Percentiles rank a stretch among this genome's conserved stretches.
These are phyloP conservation scores for Stephania japonica DNA, from an alignment of 164 flowering plant species.

Conservation along the genomic window DNA sequence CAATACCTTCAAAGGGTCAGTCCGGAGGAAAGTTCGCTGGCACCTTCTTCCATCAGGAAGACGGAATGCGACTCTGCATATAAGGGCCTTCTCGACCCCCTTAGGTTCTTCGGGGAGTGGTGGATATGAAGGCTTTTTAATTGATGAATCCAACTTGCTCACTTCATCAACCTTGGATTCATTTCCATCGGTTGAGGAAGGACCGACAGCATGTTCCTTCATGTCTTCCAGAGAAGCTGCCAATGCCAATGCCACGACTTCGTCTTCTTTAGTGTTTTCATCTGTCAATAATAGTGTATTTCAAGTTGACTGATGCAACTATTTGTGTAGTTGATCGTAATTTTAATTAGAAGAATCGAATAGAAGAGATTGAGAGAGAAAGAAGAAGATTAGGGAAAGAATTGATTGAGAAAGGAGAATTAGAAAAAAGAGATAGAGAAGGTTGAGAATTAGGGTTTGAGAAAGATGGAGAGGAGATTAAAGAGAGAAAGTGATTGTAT, in stretches of 20 bases:
- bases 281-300: slow-evolving; percentile 11
- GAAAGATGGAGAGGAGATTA: too few species aligned
- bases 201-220: slow-evolving; percentile 20
- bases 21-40: slow-evolving; percentile 74
- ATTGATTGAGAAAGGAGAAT: too few species aligned
- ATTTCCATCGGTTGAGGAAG: slow-evolving; percentile 15
- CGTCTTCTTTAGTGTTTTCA: slow-evolving; percentile 44
- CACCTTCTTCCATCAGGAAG: slow-evolving; percentile 92
- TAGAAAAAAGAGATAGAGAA: too few species aligned
- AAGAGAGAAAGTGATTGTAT: too few species aligned
- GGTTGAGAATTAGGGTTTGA: too few species aligned
- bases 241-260: slow-evolving; percentile 42
- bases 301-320: too few species aligned
- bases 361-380: too few species aligned
- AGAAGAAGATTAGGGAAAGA: too few species aligned
- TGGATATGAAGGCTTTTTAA: slow-evolving; percentile 46
- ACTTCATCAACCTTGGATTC: slow-evolving; percentile 20
- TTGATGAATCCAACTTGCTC: slow-evolving; percentile 21
- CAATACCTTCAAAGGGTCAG: slow-evolving; percentile 77
- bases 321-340: too few species aligned
- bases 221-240: slow-evolving; percentile 53
- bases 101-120: slow-evolving; percentile 89
- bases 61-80: slow-evolving; percentile 87
- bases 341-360: too few species aligned
- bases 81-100: slow-evolving; percentile 53